A percentile compares a stretch with the other conserved stretches of the same genome.
These are phyloP conservation scores for Kuraishia capsulata DNA, from an alignment of 805 yeast species.

Conservation along the genomic window DNA sequence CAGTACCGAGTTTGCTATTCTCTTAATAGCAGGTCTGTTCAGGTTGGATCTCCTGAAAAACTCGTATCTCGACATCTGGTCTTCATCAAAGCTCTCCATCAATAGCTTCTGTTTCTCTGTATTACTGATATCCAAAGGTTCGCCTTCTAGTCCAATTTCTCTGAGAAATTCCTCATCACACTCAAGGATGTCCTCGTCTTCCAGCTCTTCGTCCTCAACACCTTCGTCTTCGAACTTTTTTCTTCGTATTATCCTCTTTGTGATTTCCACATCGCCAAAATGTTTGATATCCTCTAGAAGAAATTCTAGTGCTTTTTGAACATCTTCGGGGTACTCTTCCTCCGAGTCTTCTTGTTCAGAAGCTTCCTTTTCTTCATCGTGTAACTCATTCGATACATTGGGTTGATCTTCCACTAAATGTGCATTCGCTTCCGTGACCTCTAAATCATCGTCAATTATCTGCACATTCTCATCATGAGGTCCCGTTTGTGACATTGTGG, in stretches of 20 bases:
- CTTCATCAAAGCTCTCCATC: conserved; percentile 65
- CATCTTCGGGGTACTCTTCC: conserved; percentile 12
- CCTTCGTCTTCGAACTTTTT: conserved; percentile 21
- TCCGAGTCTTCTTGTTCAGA: too few relatives aligned
- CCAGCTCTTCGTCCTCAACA: conserved; percentile 6
- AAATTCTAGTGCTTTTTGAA: conserved; percentile 14
- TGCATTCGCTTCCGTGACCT: too few relatives aligned
- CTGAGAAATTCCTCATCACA: neutral
- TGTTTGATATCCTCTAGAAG: conserved; percentile 14
- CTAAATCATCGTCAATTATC: too few relatives aligned
- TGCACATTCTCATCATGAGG: too few relatives aligned
- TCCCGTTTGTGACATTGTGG: too few relatives aligned
- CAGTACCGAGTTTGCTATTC: conserved; percentile 66
- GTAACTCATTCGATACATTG: too few relatives aligned
- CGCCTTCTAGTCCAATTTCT: conserved; percentile 1
- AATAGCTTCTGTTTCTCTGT: conserved; percentile 56
- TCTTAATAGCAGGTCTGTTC: conserved; percentile 68
- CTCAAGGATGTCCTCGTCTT: neutral
- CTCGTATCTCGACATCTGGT: conserved; percentile 82
- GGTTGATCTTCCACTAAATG: too few relatives aligned
- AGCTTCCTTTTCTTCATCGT: too few relatives aligned
- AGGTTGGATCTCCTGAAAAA: conserved; percentile 73
- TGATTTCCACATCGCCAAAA: conserved; percentile 10
- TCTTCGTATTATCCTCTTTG: conserved; percentile 13
- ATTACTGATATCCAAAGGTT: conserved; percentile 25